Conservation (phyloP, 371 early-diverging fungal species). For the Haplosporangium sp. region DNA sequence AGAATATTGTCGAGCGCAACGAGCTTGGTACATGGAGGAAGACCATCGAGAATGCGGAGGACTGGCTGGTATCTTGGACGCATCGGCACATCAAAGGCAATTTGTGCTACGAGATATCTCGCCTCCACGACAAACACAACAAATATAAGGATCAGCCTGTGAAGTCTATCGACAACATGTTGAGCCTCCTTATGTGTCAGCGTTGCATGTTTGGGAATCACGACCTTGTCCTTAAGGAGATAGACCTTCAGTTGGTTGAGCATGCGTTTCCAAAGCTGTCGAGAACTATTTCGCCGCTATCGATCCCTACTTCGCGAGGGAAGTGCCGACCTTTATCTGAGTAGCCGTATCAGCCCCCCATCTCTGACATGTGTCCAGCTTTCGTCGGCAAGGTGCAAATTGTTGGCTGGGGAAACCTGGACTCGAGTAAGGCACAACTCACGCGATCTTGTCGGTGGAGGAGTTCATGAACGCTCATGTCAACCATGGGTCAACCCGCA, state of each 20-base stretch:
- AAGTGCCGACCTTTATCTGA: constrained; percentile 14
- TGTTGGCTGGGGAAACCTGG: constrained; percentile 36
- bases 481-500: constrained; percentile 22
- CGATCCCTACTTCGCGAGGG: constrained; percentile 11
- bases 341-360: constrained; percentile 22
- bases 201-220: constrained; percentile 32
- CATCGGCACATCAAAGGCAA: constrained; percentile 30
- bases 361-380: constrained; percentile 15
- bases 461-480: constrained; percentile 31
- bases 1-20: constrained; percentile 25
- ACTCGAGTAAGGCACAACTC: constrained; percentile 31
- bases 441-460: constrained; percentile 28
- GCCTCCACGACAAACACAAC: constrained; percentile 28
- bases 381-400: constrained; percentile 25
- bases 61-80: constrained; percentile 27
- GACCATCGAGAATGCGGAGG: constrained; percentile 19
- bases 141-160: constrained; percentile 20
- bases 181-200: constrained; percentile 26
- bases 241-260: constrained; percentile 19
- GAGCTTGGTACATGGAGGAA: constrained; percentile 16
- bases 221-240: constrained; percentile 25
- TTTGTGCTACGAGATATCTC: constrained; percentile 17
- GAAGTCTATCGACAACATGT: constrained; percentile 23
- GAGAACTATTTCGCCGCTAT: constrained; percentile 25
- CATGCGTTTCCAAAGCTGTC: constrained; percentile 15